These are phyloP conservation scores for Alternaria consortialis DNA, from an alignment of 2,329 filamentous ascomycete species.

Conservation along the genomic window DNA sequence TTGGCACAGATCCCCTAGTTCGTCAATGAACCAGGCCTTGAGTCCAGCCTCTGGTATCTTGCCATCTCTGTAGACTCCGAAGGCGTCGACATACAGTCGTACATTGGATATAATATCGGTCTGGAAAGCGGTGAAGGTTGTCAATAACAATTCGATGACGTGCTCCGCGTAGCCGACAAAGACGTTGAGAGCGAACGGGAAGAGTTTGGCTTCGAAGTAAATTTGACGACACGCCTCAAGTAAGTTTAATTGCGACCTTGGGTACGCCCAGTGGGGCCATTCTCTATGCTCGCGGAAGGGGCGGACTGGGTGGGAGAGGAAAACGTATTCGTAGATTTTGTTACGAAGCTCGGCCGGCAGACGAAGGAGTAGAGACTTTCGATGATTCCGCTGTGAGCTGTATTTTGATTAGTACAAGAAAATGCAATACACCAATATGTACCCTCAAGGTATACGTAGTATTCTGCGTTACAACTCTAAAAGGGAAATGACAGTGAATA, in stretches of 20 bases:
- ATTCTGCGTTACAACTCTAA: neutral
- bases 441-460: neutral
- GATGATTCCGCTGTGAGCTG: conserved; percentile 10
- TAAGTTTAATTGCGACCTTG: neutral
- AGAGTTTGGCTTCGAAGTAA: conserved; percentile 7
- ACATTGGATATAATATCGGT: conserved; percentile 2
- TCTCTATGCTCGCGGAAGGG: neutral
- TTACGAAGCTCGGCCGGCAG: conserved; percentile 18
- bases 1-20: conserved; percentile 1
- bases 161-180: conserved; percentile 12
- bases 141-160: conserved; percentile 7
- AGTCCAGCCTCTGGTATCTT: conserved; percentile 5
- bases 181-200: conserved; percentile 10
- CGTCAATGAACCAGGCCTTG: conserved; percentile 2
- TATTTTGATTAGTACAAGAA: neutral
- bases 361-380: conserved; percentile 13
- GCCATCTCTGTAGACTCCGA: conserved; percentile 7
- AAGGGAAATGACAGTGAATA: neutral
- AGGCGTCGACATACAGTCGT: conserved; percentile 4
- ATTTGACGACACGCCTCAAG: conserved; percentile 8
- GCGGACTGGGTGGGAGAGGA: neutral
- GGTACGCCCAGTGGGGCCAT: conserved; percentile 6
- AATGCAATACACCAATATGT: neutral
- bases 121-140: neutral
- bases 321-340: conserved; percentile 16